These are phyloP conservation scores for Fraxinus pennsylvanica DNA, from an alignment of 257 asterid genomes.

Conservation along the genomic window DNA sequence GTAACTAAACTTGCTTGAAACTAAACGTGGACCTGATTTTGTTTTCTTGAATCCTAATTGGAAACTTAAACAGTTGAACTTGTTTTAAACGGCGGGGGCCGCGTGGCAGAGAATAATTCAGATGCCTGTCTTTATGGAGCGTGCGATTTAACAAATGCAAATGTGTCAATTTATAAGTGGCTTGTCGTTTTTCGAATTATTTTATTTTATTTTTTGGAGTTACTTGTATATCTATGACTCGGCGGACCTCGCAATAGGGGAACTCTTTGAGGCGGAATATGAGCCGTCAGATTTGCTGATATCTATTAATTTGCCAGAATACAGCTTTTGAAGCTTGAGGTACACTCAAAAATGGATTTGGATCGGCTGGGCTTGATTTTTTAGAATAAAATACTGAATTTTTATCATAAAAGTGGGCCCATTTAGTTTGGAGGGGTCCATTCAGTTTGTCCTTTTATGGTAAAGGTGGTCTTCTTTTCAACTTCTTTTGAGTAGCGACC, in stretches of 20 bases:
- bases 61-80: neutral
- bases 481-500: neutral
- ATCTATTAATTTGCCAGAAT: slow-evolving; percentile 16
- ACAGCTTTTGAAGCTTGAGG: slow-evolving; percentile 24
- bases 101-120: slow-evolving; percentile 28
- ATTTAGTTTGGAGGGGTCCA: neutral
- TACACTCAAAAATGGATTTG: slow-evolving; percentile 10
- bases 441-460: neutral
- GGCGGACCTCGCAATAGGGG: neutral
- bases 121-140: slow-evolving; percentile 12
- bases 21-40: neutral
- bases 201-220: too few relatives aligned
- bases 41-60: neutral
- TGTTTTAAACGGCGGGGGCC: neutral
- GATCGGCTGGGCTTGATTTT: neutral
- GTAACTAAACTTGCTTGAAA: too few relatives aligned
- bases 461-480: neutral
- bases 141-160: slow-evolving; percentile 14
- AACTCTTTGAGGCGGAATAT: slow-evolving; percentile 9
- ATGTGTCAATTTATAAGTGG: slow-evolving; percentile 29
- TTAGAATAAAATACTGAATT: neutral
- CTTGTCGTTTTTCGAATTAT: neutral
- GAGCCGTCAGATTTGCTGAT: slow-evolving; percentile 22
- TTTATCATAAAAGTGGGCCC: neutral
- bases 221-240: neutral